These are phyloP conservation scores for Dactylis glomerata DNA, from an alignment of 176 grass and related monocot species.

Conservation along the genomic window DNA sequence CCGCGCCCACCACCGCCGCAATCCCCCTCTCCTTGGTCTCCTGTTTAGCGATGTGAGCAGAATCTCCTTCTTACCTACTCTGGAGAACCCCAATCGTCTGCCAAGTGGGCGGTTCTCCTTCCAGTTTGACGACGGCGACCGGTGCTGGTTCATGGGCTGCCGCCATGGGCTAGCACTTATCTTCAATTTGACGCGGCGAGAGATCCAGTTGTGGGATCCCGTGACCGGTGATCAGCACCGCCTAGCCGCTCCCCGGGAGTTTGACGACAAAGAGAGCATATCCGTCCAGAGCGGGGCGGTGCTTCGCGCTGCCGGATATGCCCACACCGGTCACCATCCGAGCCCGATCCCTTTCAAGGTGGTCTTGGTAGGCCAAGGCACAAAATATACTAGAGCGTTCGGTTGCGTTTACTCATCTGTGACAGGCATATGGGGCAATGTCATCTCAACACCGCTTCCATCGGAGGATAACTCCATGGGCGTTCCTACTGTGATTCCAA, in stretches of 20 bases:
- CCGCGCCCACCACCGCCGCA: not conserved
- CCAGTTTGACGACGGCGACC: not conserved
- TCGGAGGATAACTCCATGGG: not conserved
- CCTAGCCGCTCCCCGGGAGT: not conserved
- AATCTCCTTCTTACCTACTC: not conserved
- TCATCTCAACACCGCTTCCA: not conserved
- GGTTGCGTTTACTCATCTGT: not conserved
- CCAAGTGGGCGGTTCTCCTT: not conserved
- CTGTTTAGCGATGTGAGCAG: accelerated
- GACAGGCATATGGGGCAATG: not conserved
- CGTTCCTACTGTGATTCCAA: not conserved
- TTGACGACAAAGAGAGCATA: not conserved
- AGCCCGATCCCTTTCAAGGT: not conserved
- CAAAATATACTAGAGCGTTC: not conserved
- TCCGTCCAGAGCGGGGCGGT: not conserved
- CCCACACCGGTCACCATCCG: not conserved
- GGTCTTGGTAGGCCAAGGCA: not conserved
- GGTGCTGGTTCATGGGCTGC: not conserved
- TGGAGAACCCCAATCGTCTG: not conserved
- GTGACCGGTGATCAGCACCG: not conserved
- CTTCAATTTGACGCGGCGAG: not conserved
- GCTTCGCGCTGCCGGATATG: not conserved
- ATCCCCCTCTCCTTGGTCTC: not conserved
- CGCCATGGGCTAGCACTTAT: not conserved
- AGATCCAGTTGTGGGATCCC: not conserved